phyloP scores from a whole-genome alignment of 768 basidiomycete genomes.

The Sarcodon aspratus region DNA sequence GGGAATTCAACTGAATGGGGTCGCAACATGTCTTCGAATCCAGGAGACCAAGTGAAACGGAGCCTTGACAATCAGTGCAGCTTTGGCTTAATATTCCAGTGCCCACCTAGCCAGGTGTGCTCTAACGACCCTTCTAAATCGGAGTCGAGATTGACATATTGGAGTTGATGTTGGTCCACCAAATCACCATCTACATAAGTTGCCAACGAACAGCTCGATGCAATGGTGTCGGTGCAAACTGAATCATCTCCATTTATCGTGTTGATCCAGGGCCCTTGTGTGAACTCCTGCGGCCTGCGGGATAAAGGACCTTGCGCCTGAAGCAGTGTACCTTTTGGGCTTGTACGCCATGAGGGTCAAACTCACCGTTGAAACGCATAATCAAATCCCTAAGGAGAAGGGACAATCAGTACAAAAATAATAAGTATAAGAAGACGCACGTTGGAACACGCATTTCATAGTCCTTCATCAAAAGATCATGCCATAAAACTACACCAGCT shows the following conservation, averaged over 20 bases:
- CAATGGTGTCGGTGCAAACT: slow-evolving; percentile 7
- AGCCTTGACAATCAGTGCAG: too few species aligned
- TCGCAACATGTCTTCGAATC: too few species aligned
- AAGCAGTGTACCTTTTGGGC: not conserved
- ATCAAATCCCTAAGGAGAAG: not conserved
- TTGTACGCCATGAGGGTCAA: not conserved
- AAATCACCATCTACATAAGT: slow-evolving; percentile 10
- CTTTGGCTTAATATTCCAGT: not conserved
- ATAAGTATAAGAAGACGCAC: not conserved
- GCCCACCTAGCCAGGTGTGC: too few species aligned
- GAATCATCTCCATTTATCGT: slow-evolving; percentile 12
- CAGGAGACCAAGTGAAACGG: too few species aligned
- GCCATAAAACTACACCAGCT: not conserved
- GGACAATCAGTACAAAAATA: not conserved
- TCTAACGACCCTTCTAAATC: not conserved
- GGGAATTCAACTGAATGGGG: too few species aligned
- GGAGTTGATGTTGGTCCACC: slow-evolving; percentile 12
- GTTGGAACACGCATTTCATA: not conserved
- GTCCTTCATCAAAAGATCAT: not conserved
- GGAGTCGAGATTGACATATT: slow-evolving; percentile 31
- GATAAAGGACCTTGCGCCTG: slow-evolving; percentile 3
- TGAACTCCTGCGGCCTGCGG: slow-evolving; percentile 10
- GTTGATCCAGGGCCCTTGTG: slow-evolving; percentile 12
- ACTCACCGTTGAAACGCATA: not conserved
- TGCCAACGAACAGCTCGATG: slow-evolving; percentile 4